Conservation (phyloP, 148 eudicot species). For the Rhododendron ovatum region DNA sequence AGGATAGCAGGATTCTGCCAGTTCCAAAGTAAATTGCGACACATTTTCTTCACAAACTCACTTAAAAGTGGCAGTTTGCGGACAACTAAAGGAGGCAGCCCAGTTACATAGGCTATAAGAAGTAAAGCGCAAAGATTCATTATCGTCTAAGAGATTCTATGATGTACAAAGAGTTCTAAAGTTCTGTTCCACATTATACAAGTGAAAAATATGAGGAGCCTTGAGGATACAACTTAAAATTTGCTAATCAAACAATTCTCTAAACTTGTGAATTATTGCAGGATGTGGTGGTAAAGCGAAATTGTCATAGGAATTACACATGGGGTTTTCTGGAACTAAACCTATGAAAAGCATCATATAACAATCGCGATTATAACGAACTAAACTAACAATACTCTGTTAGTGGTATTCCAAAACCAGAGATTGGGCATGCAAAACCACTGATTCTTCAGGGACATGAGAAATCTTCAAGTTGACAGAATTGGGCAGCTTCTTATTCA, state of each 20-base stretch:
- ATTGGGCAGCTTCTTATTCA: neutral
- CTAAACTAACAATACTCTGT: neutral
- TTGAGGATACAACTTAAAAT: neutral
- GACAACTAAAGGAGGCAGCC: neutral
- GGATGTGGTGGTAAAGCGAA: neutral
- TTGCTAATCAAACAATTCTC: neutral
- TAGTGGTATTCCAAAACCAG: neutral
- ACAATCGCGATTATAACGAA: neutral
- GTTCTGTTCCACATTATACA: neutral
- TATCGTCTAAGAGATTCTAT: neutral
- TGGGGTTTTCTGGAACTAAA: neutral
- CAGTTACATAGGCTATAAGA: neutral
- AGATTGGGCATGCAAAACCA: neutral
- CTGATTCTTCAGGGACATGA: neutral
- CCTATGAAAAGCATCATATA: neutral
- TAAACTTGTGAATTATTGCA: neutral
- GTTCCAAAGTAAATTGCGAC: neutral
- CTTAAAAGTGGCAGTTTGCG: neutral
- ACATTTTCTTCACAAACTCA: neutral
- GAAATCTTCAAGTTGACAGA: neutral
- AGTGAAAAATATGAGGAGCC: neutral
- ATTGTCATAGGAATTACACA: neutral
- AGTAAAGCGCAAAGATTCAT: neutral
- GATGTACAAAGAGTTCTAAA: neutral
- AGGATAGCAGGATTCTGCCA: neutral